Percentiles rank a stretch among this genome's conserved stretches.
These are phyloP conservation scores for Sporothrix phasma DNA, from an alignment of 2,329 filamentous ascomycete genomes.

Conservation along the genomic window DNA sequence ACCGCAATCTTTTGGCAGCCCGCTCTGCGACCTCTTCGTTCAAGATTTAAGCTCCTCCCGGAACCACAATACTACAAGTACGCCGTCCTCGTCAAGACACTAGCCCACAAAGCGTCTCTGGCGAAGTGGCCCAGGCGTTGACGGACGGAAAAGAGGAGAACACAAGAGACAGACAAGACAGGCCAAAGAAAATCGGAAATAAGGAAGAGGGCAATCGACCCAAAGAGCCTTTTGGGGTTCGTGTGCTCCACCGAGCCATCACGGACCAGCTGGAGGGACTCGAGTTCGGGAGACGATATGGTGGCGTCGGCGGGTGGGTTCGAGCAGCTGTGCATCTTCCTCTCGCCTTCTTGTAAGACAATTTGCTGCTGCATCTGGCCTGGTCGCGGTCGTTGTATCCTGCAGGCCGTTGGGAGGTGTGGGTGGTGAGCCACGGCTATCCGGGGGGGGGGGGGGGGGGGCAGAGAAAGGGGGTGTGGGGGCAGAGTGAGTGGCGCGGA, in stretches of 20 bases:
- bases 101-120: background rate
- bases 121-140: slow-evolving; percentile 5
- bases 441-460: background rate
- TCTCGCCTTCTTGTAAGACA: background rate
- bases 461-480: slow-evolving; percentile 8
- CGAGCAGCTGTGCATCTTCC: background rate
- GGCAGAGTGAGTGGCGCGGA: slow-evolving; percentile 8
- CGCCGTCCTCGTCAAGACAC: slow-evolving; percentile 6
- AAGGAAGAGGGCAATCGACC: background rate
- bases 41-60: slow-evolving; percentile 14
- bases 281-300: background rate
- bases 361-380: background rate
- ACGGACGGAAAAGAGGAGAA: background rate
- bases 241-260: slow-evolving; percentile 14
- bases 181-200: background rate
- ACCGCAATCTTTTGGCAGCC: slow-evolving; percentile 7
- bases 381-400: background rate
- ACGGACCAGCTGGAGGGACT: slow-evolving; percentile 11
- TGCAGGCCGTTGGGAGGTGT: background rate
- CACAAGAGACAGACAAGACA: background rate
- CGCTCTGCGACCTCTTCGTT: slow-evolving; percentile 2
- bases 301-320: background rate
- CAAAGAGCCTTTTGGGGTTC: background rate
- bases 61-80: slow-evolving; percentile 12
- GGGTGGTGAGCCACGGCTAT: background rate